Evolutionary conservation across 1,284 basidiomycete species (phyloP).

Genomic region (Moesziomyces antarcticus): DNA sequence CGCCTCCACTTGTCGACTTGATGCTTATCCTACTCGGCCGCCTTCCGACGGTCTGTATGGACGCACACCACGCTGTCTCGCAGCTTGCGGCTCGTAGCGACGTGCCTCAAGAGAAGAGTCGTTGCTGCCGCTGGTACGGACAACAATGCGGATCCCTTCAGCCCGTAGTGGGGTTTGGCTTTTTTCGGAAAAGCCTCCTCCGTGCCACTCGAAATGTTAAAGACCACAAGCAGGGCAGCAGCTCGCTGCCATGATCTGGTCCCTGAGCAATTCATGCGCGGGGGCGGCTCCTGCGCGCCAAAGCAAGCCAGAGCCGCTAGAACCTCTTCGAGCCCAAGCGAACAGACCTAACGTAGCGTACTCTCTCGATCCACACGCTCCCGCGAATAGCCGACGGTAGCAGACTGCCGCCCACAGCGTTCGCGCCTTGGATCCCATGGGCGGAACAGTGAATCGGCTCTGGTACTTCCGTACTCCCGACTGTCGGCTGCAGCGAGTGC

Average conservation of each 20-base stretch:
- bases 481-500: not conserved
- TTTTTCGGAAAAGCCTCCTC: not conserved
- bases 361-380: no score
- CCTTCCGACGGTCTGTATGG: no score
- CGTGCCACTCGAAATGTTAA: not conserved
- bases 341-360: not conserved
- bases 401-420: no score
- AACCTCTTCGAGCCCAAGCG: not conserved
- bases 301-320: not conserved
- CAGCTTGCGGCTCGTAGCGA: no score
- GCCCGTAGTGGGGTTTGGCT: not conserved
- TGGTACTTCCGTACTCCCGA: constrained; percentile 10
- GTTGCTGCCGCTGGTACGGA: no score
- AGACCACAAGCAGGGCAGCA: not conserved
- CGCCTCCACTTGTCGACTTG: no score
- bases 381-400: no score
- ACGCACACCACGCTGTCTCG: no score
- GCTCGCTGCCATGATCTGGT: not conserved
- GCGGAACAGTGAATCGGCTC: not conserved
- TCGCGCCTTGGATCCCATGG: no score
- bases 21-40: no score
- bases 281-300: not conserved
- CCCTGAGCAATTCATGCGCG: constrained; percentile 10
- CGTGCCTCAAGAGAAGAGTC: no score
- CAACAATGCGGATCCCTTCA: no score